Conservation (phyloP, 2,329 filamentous ascomycete species). For the Boeremia exigua region DNA sequence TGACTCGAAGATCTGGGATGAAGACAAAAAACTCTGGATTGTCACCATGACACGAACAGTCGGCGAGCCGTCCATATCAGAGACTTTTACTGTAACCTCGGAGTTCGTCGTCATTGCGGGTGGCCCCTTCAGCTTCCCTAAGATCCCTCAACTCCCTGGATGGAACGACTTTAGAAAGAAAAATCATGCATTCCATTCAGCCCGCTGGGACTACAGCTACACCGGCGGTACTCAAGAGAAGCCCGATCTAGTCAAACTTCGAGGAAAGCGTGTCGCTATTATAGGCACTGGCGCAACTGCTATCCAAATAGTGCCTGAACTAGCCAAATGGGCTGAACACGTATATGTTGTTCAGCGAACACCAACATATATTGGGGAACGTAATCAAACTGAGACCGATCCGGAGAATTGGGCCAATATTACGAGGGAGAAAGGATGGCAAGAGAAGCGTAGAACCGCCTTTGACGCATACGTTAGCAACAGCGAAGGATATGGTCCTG, state of each 20-base stretch:
- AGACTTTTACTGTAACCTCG: neutral
- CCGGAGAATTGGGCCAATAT: neutral
- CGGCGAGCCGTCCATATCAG: neutral
- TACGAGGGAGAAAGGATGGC: neutral
- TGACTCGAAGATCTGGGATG: neutral
- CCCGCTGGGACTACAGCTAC: neutral
- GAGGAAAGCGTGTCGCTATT: neutral
- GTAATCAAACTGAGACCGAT: neutral
- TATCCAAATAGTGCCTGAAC: neutral
- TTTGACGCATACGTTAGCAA: neutral
- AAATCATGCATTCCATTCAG: neutral
- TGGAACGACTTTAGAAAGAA: neutral
- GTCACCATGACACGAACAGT: neutral
- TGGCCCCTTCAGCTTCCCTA: neutral
- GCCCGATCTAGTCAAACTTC: neutral
- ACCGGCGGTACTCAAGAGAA: neutral
- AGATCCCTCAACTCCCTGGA: neutral
- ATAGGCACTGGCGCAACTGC: neutral
- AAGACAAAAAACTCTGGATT: neutral
- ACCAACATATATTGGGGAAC: neutral
- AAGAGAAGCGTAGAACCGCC: neutral
- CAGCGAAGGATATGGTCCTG: neutral
- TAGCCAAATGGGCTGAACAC: neutral
- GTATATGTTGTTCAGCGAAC: neutral
- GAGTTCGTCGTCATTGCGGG: neutral